Evolutionary conservation across 2,329 filamentous ascomycete species (phyloP).

Genomic region (Tolypocladium guangdongense): DNA sequence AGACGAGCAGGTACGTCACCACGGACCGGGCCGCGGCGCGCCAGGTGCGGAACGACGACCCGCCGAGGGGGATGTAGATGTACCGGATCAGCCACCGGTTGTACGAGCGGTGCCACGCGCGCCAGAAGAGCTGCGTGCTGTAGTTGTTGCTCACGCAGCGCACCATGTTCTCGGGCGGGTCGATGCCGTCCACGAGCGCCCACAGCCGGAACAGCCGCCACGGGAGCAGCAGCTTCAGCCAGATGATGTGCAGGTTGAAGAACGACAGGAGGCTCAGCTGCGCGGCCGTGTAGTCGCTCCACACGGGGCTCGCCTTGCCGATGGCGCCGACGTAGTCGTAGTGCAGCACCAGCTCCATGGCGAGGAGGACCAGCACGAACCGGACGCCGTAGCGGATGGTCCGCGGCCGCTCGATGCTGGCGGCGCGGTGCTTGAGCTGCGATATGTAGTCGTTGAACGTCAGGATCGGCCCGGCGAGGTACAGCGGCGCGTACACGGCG

Average conservation of each 20-base stretch:
- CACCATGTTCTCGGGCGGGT: constrained; percentile 96
- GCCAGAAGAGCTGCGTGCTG: constrained; percentile 85
- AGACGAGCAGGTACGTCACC: constrained; percentile 71
- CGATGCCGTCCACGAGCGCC: constrained; percentile 80
- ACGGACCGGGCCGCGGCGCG: constrained; percentile 45
- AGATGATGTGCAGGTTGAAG: constrained; percentile 95
- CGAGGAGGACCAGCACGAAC: constrained; percentile 67
- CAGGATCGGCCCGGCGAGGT: constrained; percentile 83
- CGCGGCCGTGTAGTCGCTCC: constrained; percentile 73
- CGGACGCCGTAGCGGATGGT: constrained; percentile 75
- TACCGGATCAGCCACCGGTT: constrained; percentile 94
- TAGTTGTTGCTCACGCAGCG: constrained; percentile 95
- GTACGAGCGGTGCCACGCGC: constrained; percentile 88
- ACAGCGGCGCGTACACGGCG: constrained; percentile 81
- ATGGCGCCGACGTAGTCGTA: constrained; percentile 93
- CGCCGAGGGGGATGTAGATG: constrained; percentile 85
- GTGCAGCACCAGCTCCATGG: constrained; percentile 87
- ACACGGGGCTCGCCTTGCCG: constrained; percentile 66
- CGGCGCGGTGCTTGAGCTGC: constrained; percentile 63
- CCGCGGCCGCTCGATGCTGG: constrained; percentile 58
- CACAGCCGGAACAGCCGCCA: constrained; percentile 99
- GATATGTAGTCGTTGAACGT: constrained; percentile 98
- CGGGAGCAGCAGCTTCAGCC: constrained; percentile 91
- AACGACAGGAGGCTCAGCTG: constrained; percentile 86
- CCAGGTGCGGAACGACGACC: constrained; percentile 40